Evolutionary conservation across 1,284 basidiomycete genomes (phyloP), one percentile per base, ranked within the genome.

Genomic region (Cutaneotrichosporon sp.): DNA sequence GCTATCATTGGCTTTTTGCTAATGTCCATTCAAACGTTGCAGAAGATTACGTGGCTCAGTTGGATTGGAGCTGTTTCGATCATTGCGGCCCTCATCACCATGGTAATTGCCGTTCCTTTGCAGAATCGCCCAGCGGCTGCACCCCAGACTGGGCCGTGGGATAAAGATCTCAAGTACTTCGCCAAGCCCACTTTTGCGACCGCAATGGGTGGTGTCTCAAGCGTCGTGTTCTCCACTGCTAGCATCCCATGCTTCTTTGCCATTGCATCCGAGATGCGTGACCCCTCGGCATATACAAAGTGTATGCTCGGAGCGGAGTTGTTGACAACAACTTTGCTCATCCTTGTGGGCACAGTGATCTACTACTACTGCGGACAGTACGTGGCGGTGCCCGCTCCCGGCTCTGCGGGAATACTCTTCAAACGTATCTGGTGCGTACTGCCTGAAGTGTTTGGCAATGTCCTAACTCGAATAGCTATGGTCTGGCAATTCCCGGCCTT

Each of bases 401-500:
- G 65, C 10, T 60, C 58, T 1, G 64, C 64, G 10, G 64, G 61
- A 35, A 44, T 57, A 8, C 50, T 71, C 18, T 64, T 76, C 52
- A 74, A 76, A 62, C 44, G 48, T 33, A 39, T 49, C 33, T 42
- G 48, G 43, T 45, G 43, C 34, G 43, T 35, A 4, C 15, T 2
- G 3, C 3, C 17, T n/a, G 20, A 75, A 74, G 56, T 73, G 70
- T 14, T 52, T 75, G 30, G 72, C 74, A 12, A 49, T 75, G 9
- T 71, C 69, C n/a, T 52, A 12, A 56, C 42, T n/a, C n/a, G n/a
- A n/a, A n/a, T 30, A 22, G 65, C 33, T 75, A 74, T 56, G 72
- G 72, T 17, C 55, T 76, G 33, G 70, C 67, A n/a, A 48, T 75
- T 18, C 69, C 68, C 0, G 69, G 64, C 14, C 58, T 75, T 3